Percentiles rank a stretch among this genome's conserved stretches.
Conservation (phyloP, 306 rosid genomes). For the Erythrophleum fordii region DNA sequence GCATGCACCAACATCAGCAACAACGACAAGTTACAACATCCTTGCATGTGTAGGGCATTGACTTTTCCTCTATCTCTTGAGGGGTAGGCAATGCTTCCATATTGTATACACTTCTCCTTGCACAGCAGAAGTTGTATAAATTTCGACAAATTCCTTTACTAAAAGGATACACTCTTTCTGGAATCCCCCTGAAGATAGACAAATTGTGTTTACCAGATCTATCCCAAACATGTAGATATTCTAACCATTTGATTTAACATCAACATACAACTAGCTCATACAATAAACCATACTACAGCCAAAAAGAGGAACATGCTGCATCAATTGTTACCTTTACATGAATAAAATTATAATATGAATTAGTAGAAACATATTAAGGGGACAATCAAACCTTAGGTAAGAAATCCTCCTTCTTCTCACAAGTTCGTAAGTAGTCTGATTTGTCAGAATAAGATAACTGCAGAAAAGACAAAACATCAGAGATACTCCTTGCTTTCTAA, state of each 20-base stretch:
- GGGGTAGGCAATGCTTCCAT: constrained; percentile 71
- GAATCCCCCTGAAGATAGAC: constrained; percentile 63
- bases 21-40: constrained; percentile 76
- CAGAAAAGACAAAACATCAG: constrained; percentile 41
- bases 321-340: constrained; percentile 34
- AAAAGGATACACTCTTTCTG: constrained; percentile 89
- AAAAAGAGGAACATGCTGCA: constrained; percentile 14
- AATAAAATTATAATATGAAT: constrained; percentile 6
- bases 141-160: constrained; percentile 81
- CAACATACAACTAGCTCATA: not conserved
- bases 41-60: constrained; percentile 74
- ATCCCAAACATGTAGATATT: not conserved
- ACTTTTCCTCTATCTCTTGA: constrained; percentile 62
- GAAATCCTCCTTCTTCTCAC: constrained; percentile 93
- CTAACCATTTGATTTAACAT: not conserved
- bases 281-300: constrained; percentile 23
- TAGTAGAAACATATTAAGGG: constrained; percentile 25
- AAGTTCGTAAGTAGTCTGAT: constrained; percentile 93
- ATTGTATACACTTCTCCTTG: constrained; percentile 39
- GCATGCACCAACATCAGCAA: constrained; percentile 68
- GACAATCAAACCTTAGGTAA: constrained; percentile 77
- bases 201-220: constrained; percentile 23
- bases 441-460: constrained; percentile 92
- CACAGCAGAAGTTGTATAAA: constrained; percentile 77
- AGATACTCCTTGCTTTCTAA: not conserved